Evolutionary conservation across 2,329 filamentous ascomycete genomes (phyloP), one percentile per base, ranked within the genome.

Genomic region (Dissoconium aciculare): DNA sequence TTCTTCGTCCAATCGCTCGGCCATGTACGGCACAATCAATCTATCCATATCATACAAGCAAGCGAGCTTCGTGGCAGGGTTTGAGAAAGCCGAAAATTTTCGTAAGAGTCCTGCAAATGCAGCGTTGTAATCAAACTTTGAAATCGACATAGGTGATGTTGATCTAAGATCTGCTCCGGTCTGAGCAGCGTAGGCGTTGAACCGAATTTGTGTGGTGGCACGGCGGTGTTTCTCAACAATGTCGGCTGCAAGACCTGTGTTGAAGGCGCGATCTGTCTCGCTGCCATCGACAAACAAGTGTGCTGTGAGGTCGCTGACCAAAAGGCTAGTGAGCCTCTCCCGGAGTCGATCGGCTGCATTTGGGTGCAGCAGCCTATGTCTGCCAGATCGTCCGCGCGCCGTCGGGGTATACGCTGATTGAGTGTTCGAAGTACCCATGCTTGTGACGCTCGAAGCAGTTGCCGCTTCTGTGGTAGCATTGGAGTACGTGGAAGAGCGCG

Each of bases 201-300:
- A 4, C 32, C 28, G 24, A 32, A 28, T 15, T 32, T 17, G n/a
- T 15, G 15, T n/a, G 13, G n/a, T 27, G 13, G 30, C 34, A 9
- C 32, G 34, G 17, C 45, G 36, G 23, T 50, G 38, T 24, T 42
- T 36, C n/a, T 43, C 38, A 6, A 36, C 39, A 1, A 53, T 32
- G 31, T 60, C 58, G 28, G 59, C 54, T 3, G 59, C 56, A 9
- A 84, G 54, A 10, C 70, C 69, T 31, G 70, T 65, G 28, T 59
- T 58, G 43, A 94, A 89, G 78, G 87, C 94, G 3, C 66, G 66
- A 52, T 95, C 89, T 1, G 87, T 95, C 58, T 98, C 89, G 25
- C 84, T 92, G 3, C 89, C 89, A 30, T 71, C 71, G n/a, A 75
- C 73, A 54, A 91, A 89, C 1, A 94, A 77, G 16, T 82, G 70